Evolutionary conservation across 2,329 filamentous ascomycete genomes (phyloP).

Genomic region (Fusarium chlamydosporum): DNA sequence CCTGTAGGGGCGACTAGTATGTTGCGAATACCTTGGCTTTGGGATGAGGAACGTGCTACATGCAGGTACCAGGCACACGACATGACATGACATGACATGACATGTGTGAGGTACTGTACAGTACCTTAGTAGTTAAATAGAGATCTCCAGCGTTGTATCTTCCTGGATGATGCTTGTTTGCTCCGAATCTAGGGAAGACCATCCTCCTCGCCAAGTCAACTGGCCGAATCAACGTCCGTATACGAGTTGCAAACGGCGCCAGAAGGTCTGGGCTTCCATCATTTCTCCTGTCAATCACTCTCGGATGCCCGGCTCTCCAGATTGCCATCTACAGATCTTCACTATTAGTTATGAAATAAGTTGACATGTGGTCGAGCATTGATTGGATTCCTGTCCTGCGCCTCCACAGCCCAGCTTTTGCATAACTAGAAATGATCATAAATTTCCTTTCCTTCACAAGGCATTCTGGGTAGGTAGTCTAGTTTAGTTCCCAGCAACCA

Average conservation of each 20-base stretch:
- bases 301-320: slow-evolving; percentile 25
- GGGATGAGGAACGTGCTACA: slow-evolving; percentile 31
- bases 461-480: slow-evolving; percentile 30
- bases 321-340: slow-evolving; percentile 47
- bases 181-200: slow-evolving; percentile 1
- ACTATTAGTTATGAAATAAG: slow-evolving; percentile 24
- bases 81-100: too few species aligned
- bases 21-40: slow-evolving; percentile 42
- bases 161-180: slow-evolving; percentile 12
- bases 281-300: slow-evolving; percentile 43
- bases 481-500: not conserved
- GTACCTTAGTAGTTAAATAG: slow-evolving; percentile 28
- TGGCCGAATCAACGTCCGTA: slow-evolving; percentile 19
- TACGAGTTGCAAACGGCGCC: slow-evolving; percentile 33
- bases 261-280: slow-evolving; percentile 42
- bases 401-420: slow-evolving; percentile 29
- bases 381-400: slow-evolving; percentile 45
- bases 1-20: slow-evolving; percentile 31
- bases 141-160: slow-evolving; percentile 39
- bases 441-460: slow-evolving; percentile 27
- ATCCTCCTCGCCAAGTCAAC: slow-evolving; percentile 19
- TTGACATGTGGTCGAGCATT: slow-evolving; percentile 21
- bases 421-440: slow-evolving; percentile 33
- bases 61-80: slow-evolving; percentile 46
- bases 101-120: not conserved